Evolutionary conservation across 108 stramenopile species (phyloP).

Genomic region (Cyclotella choctawhatcheeana): DNA sequence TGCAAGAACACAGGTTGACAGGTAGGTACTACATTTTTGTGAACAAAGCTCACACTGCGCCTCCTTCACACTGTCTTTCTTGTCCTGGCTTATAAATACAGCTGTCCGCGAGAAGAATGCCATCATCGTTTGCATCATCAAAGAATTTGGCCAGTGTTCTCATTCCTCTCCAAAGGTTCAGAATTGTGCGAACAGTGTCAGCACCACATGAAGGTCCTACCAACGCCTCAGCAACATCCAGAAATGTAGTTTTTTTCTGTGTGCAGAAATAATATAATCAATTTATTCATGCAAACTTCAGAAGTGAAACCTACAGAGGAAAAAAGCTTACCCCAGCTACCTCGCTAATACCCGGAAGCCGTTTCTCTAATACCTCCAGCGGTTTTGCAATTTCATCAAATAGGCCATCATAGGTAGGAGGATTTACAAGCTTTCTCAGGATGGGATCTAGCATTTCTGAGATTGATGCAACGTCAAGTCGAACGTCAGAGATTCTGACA

Average conservation of each 20-base stretch:
- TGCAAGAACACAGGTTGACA: background rate
- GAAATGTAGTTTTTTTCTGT: no score
- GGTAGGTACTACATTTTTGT: no score
- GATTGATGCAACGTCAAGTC: slow-evolving; percentile 6
- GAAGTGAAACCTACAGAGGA: no score
- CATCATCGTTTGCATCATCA: background rate
- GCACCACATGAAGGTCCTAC: background rate
- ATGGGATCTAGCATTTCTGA: slow-evolving; percentile 7
- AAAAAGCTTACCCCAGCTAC: no score
- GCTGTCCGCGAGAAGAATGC: background rate
- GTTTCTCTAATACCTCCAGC: no score
- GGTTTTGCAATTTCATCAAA: slow-evolving; percentile 35
- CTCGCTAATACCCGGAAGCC: no score
- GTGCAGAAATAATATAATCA: no score
- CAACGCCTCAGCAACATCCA: no score
- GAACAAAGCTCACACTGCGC: no score
- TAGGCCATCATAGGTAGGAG: slow-evolving; percentile 8
- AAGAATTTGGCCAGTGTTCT: background rate
- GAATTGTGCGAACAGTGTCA: background rate
- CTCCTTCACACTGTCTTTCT: no score
- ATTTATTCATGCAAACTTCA: no score
- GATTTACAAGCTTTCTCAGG: slow-evolving; percentile 13
- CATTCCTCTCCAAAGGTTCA: background rate
- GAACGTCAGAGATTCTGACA: slow-evolving; percentile 10
- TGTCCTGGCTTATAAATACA: background rate